phyloP scores from a whole-genome alignment of 345 rosid species.

The Hypericum perforatum region DNA sequence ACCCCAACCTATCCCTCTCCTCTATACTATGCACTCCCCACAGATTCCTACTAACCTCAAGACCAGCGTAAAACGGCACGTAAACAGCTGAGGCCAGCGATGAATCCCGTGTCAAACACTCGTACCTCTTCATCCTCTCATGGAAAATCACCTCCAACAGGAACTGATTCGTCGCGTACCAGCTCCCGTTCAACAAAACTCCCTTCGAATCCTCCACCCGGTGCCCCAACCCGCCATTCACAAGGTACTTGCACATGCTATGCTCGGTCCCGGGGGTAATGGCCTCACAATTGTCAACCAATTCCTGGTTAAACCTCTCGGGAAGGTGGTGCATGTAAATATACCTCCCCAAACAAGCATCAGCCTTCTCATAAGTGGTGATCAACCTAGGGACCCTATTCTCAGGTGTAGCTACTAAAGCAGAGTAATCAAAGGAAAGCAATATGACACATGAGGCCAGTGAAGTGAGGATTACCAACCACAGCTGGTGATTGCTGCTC shows the following conservation, averaged over 20 bases:
- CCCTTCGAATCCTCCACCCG: slow-evolving; percentile 10
- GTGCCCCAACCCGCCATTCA: slow-evolving; percentile 14
- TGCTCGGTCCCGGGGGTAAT: slow-evolving; percentile 17
- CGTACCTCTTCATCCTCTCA: no score
- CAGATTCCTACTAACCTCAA: no score
- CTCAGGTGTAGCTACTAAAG: neutral
- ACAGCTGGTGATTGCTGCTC: neutral
- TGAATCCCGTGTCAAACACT: no score
- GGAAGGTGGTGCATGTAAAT: slow-evolving; percentile 19
- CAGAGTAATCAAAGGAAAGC: slow-evolving; percentile 3
- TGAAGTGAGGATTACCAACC: slow-evolving; percentile 1
- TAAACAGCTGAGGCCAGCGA: no score
- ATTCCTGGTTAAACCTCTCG: slow-evolving; percentile 16
- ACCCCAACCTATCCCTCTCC: no score
- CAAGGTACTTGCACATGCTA: slow-evolving; percentile 20
- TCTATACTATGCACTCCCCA: no score
- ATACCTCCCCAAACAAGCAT: slow-evolving; percentile 17
- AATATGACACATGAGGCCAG: neutral
- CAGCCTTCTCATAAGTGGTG: neutral
- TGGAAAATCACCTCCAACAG: no score
- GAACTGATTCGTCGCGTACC: no score
- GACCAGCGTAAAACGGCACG: no score
- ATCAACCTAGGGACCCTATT: neutral
- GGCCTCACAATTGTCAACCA: slow-evolving; percentile 14
- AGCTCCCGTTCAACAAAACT: slow-evolving; percentile 8